Evolutionary conservation across 306 rosid genomes (phyloP), one percentile per base, ranked within the genome.

Genomic region (Mimosa bimucronata): DNA sequence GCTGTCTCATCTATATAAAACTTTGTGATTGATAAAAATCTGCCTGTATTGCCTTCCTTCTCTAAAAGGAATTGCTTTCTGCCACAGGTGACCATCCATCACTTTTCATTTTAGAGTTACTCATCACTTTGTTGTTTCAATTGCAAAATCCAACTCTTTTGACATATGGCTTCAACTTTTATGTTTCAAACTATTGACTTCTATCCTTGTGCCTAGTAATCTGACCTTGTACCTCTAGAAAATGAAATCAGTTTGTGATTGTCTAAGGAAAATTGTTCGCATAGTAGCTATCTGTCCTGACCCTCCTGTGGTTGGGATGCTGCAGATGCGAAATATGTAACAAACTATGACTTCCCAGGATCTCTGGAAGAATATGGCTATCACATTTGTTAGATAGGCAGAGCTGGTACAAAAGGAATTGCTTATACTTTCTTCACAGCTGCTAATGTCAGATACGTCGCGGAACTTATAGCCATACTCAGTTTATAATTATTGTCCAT

Each of bases 341-440:
- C 88, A 76, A 90, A 90, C 34, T 88, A 90, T 21, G 92, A 90
- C 76, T 88, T 90, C 60, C 92, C 88, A 1, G 88, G 88, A 77
- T 90, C 94, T 68, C 90, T 90, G 1, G 92, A 90, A 85, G 94
- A 90, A 62, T 88, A 85, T 70, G 94, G 88, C 45, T 89, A 88
- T 53, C 87, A 89, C 41, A 90, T 90, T 71, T 90, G 94, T 29
- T 72, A 89, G 68, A 88, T 88, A 4, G 90, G 94, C 41, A 85
- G 90, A 80, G 92, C 92, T 7, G 89, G 92, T 66, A 92, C 92
- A 15, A 90, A 86, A 79, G 90, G 92, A 85, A 88, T 89, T 15
- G 92, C 90, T 0, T 83, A 86, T 76, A 81, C 92, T 41, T 88
- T 90, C 84, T 90, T 90, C 66, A 90, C 92, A 0, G 90, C 89